phyloP scores from a whole-genome alignment of 202 grass and related monocot species.

The Schoenoplectus tabernaemontani region DNA sequence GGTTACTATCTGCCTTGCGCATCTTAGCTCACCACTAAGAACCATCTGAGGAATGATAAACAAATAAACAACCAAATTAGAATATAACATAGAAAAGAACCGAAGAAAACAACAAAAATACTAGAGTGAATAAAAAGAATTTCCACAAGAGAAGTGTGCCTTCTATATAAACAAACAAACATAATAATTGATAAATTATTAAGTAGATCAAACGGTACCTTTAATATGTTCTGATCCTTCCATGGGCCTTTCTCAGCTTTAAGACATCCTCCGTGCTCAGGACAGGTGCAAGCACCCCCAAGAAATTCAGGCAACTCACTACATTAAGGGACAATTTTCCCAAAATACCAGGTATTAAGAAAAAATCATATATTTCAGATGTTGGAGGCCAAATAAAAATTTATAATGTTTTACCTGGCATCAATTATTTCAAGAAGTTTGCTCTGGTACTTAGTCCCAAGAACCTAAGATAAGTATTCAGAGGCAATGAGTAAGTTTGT shows the following conservation, averaged over 20 bases:
- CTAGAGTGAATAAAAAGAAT: neutral
- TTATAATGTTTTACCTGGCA: conserved; percentile 34
- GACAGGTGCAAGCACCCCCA: conserved; percentile 72
- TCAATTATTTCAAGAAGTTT: conserved; percentile 96
- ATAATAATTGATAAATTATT: neutral
- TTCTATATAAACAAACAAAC: neutral
- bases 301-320: conserved; percentile 85
- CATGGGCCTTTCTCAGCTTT: conserved; percentile 80
- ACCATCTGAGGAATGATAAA: conserved; percentile 43
- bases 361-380: conserved; percentile 17
- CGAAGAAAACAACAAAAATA: conserved; percentile 1
- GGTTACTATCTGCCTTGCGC: conserved; percentile 78
- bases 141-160: neutral
- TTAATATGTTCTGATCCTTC: conserved; percentile 72
- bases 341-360: neutral
- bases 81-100: conserved; percentile 13
- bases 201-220: conserved; percentile 27
- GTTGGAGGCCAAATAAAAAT: conserved; percentile 11
- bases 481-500: neutral
- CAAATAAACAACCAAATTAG: conserved; percentile 17
- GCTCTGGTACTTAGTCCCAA: conserved; percentile 86
- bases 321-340: neutral
- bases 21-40: conserved; percentile 72
- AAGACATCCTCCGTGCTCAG: conserved; percentile 75
- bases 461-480: conserved; percentile 47